Conservation (phyloP, 768 basidiomycete genomes). For the Mycena alexandri region DNA sequence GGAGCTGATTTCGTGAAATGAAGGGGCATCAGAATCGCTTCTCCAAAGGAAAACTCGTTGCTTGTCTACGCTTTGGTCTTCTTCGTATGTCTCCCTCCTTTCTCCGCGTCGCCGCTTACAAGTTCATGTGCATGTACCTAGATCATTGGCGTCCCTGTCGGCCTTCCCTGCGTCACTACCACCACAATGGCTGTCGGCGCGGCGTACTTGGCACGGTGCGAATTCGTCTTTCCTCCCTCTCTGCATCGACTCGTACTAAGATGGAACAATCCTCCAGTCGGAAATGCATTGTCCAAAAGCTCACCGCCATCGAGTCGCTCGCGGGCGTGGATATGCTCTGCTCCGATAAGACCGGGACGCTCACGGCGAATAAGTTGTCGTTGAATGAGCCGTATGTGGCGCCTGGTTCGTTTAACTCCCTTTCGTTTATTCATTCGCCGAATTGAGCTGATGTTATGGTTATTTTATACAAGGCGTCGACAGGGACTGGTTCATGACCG, state of each 20-base stretch:
- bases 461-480: constrained; percentile 41
- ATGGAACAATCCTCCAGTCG: constrained; percentile 32
- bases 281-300: constrained; percentile 62
- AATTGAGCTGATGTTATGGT: no score
- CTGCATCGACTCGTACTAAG: constrained; percentile 4
- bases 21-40: constrained; percentile 49
- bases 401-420: constrained; percentile 8
- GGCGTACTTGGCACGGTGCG: constrained; percentile 60
- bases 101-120: neutral
- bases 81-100: constrained; percentile 39
- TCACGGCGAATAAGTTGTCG: constrained; percentile 2
- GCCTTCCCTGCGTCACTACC: constrained; percentile 60
- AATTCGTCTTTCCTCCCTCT: constrained; percentile 42
- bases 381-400: constrained; percentile 16
- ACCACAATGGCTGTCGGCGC: constrained; percentile 44
- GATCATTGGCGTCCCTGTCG: constrained; percentile 64
- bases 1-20: constrained; percentile 27
- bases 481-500: constrained; percentile 45
- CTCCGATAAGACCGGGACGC: constrained; percentile 6
- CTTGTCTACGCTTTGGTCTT: constrained; percentile 58
- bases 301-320: constrained; percentile 64
- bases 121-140: no score
- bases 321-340: constrained; percentile 53
- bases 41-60: constrained; percentile 58
- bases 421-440: no score